Conservation (phyloP, 495 filamentous ascomycete species). For the Cercophora newfieldiana region DNA sequence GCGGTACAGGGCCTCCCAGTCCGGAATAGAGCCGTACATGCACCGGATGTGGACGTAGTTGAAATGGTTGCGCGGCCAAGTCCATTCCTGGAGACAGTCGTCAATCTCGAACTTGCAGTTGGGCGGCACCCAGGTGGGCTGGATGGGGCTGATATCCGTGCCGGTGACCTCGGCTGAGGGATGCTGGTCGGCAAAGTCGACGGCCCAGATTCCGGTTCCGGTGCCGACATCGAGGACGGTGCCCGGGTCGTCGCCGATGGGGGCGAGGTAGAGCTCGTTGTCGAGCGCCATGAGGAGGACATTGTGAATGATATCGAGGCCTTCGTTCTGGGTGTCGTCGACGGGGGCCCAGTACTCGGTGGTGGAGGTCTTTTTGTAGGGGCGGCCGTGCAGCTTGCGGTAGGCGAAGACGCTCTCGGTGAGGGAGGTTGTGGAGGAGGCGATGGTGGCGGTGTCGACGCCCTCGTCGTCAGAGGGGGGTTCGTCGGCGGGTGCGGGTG, state of each 20-base stretch:
- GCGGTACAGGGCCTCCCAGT: slow-evolving; percentile 21
- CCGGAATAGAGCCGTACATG: slow-evolving; percentile 43
- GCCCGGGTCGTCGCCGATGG: background rate
- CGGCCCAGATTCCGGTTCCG: slow-evolving; percentile 9
- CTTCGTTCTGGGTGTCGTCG: slow-evolving; percentile 8
- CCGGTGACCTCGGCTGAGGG: background rate
- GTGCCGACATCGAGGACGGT: slow-evolving; percentile 15
- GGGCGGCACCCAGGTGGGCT: slow-evolving; percentile 37
- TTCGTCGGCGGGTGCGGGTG: background rate
- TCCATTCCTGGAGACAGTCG: slow-evolving; percentile 54
- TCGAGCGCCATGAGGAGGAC: slow-evolving; percentile 9
- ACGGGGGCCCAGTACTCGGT: slow-evolving; percentile 11
- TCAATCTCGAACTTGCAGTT: slow-evolving; percentile 59
- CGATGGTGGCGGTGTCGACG: slow-evolving; percentile 4
- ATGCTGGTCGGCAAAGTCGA: slow-evolving; percentile 9
- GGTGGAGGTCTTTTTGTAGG: background rate
- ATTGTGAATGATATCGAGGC: slow-evolving; percentile 7
- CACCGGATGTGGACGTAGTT: slow-evolving; percentile 56
- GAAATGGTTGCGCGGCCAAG: slow-evolving; percentile 48
- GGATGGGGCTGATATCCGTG: slow-evolving; percentile 11
- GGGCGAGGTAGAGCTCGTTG: slow-evolving; percentile 9
- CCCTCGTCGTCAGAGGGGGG: background rate
- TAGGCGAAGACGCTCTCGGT: slow-evolving; percentile 11
- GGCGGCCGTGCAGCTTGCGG: slow-evolving; percentile 1
- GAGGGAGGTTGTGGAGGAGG: slow-evolving; percentile 7